Evolutionary conservation across 176 grass and related monocot species (phyloP), one percentile per base, ranked within the genome.

Genomic region (Aegilops umbellulata): DNA sequence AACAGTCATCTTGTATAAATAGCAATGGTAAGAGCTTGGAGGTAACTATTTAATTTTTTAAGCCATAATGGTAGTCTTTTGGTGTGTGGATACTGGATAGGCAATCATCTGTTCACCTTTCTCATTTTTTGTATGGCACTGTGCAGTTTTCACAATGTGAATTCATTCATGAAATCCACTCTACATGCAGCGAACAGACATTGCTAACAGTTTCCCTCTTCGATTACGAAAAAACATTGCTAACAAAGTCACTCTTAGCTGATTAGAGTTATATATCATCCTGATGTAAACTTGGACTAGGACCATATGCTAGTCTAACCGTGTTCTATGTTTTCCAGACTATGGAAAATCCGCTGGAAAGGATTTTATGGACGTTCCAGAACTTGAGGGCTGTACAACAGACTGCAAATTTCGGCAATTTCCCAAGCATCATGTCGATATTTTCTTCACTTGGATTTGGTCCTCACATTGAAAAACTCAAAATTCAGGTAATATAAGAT

Each of bases 361-460:
- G 27, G 8, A 81, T 68, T 51, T 68, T 38, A 15, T 68, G 63
- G 63, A 81, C 67, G 41, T 68, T 81, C 2, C 25, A 20, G 39
- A 81, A 81, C 38, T 32, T 81, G 35, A 51, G 19, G 26, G 3
- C 1, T 15, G 44, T 26, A n/a, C 19, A 20, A 42, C 19, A 68
- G 41, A 51, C 7, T 6, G 64, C 22, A 69, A 31, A 69, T 53
- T 69, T 81, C 32, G 27, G 78, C 19, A 68, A 53, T 35, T n/a
- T 81, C 26, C 22, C 27, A 69, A 82, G 80, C 30, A 82, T 69
- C 23, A 69, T 68, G 44, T 69, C 44, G 22, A 82, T 69, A 23
- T 55, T 82, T 53, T 69, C 80, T 24, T 32, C 69, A 14, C 27
- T 69, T 29, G 31, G 20, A 6, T 55, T 47, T 69, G 80, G 27